A percentile compares a stretch with the other conserved stretches of the same genome.
Conservation (phyloP, 1,139 yeast species). For the Casaregolazyma suthepensis region DNA sequence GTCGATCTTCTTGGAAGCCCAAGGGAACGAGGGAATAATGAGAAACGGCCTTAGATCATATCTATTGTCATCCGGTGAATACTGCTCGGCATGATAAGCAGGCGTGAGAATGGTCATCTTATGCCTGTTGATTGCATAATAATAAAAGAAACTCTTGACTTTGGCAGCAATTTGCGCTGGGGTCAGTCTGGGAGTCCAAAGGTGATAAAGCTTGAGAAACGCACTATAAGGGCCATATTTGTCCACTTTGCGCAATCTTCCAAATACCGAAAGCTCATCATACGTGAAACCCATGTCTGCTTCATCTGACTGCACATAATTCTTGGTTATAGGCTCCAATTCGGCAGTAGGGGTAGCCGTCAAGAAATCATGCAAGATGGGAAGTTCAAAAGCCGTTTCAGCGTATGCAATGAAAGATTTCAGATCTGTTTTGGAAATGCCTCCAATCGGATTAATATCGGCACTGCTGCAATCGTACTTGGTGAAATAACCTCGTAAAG, state of each 20-base stretch:
- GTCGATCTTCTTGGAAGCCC: constrained; percentile 87
- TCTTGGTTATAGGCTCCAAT: constrained; percentile 87
- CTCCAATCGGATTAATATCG: constrained; percentile 95
- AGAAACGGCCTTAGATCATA: constrained; percentile 92
- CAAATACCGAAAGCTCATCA: constrained; percentile 86
- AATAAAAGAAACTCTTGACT: constrained; percentile 87
- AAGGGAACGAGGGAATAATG: constrained; percentile 83
- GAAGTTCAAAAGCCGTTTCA: constrained; percentile 57
- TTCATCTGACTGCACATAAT: constrained; percentile 93
- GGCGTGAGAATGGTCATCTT: constrained; percentile 97
- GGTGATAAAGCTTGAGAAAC: constrained; percentile 84
- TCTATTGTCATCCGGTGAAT: constrained; percentile 96
- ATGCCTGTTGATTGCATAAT: constrained; percentile 90
- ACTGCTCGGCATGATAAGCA: constrained; percentile 94
- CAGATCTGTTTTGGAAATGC: constrained; percentile 88
- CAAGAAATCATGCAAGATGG: constrained; percentile 69
- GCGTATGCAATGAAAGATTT: constrained; percentile 84
- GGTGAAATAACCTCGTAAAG: constrained; percentile 89
- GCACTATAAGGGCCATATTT: constrained; percentile 95
- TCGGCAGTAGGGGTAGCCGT: constrained; percentile 97
- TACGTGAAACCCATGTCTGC: constrained; percentile 98
- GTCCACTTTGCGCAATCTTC: constrained; percentile 83
- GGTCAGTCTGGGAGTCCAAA: constrained; percentile 81
- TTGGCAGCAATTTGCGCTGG: constrained; percentile 86
- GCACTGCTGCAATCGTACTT: constrained; percentile 97